Base-by-base conservation (phyloP, 495 filamentous ascomycete species). In the Aspergillus bridgeri region DNA sequence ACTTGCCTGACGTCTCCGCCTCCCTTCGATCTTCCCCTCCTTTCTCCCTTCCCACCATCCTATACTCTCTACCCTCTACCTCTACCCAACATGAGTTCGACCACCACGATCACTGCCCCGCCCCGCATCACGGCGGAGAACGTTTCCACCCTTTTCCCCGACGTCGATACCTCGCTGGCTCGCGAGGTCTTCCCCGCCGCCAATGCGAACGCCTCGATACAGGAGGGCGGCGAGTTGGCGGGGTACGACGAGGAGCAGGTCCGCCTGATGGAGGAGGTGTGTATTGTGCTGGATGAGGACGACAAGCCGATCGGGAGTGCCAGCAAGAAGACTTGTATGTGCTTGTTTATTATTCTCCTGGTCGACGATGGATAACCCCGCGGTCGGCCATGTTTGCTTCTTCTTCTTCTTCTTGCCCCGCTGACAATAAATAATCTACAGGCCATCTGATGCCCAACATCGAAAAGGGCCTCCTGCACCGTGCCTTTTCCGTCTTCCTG, bases 401-500 rank as follows among this genome's bases (percentile, higher is more conserved):
- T 42, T 23, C 33, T 5, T 43, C 33, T n/a, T n/a, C n/a, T n/a
- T n/a, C n/a, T n/a, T n/a, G n/a, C n/a, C n/a, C 38, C 9, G 21
- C 44, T 33, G 15, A 43, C 20, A 33, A 13, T 53, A 42, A 46
- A 6, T 6, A 15, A 15, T 21, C 9, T 25, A 56, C 60, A 96
- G 92, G 92, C 82, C 94, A 99, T 70, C 78, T 99, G 61, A 99
- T 98, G 94, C 88, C 87, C 69, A 99, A 99, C 75, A 98, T 99
- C 67, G 83, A 97, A 65, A 85, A 89, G 64, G 94, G 94, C 33
- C 86, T 99, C 42, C 86, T 99, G 18, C 94, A 99, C 79, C 89
- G 94, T 51, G 94, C 94, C 50, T 99, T 99, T 74, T 97, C 93
- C 47, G 89, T 92, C 61, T 99, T 98, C 79, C 86, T 99, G 62